Percentiles rank a stretch among this genome's conserved stretches.
These are phyloP conservation scores for Tetracentron sinense DNA, from an alignment of 164 flowering plant genomes.

Conservation along the genomic window DNA sequence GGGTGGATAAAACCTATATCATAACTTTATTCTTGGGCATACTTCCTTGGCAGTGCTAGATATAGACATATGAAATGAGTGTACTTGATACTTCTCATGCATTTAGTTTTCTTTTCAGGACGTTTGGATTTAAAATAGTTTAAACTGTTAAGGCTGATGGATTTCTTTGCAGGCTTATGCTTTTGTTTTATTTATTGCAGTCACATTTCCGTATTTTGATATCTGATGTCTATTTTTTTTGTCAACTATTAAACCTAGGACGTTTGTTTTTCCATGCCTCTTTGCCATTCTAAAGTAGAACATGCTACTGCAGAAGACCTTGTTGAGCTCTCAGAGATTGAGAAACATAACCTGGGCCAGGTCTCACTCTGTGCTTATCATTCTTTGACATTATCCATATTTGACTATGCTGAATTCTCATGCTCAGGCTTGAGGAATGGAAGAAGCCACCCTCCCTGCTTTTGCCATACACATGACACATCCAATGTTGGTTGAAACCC, in stretches of 20 bases:
- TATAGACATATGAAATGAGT: neutral
- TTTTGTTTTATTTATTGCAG: neutral
- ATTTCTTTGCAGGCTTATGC: neutral
- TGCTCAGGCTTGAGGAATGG: neutral
- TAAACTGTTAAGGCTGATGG: neutral
- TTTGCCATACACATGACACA: conserved; percentile 1
- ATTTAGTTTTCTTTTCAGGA: neutral
- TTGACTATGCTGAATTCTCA: conserved; percentile 1
- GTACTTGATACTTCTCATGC: neutral
- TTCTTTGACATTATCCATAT: neutral
- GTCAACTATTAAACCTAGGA: conserved; percentile 39
- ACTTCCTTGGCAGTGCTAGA: neutral
- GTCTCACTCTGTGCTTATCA: conserved; percentile 29
- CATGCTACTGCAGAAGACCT: conserved; percentile 75
- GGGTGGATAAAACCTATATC: no score
- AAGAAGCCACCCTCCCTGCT: conserved; percentile 1
- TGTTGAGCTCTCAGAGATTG: conserved; percentile 89
- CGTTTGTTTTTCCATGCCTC: conserved; percentile 83
- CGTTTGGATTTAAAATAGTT: neutral
- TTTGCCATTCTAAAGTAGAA: conserved; percentile 68
- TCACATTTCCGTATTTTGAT: neutral
- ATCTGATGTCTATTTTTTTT: conserved; percentile 6
- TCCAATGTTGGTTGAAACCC: neutral
- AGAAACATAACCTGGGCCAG: conserved; percentile 83
- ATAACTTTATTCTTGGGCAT: no score